Evolutionary conservation across 352 stramenopile genomes (phyloP), one percentile per base, ranked within the genome.

Genomic region (Thalassiosira delicatula): DNA sequence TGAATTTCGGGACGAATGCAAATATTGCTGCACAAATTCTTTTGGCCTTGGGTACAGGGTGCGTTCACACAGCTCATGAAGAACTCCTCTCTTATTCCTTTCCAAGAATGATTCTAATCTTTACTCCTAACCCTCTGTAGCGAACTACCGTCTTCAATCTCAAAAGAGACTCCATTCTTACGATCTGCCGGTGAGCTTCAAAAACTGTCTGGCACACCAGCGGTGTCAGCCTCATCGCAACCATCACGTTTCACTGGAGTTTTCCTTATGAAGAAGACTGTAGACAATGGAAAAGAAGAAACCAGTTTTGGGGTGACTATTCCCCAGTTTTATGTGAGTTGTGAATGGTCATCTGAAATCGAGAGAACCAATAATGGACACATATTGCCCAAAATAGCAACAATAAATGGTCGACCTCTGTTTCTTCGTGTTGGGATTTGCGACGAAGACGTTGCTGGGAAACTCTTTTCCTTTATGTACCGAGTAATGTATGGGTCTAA

Each of bases 11-110:
- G 0, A 73, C 62, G 1, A 85, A 85, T 62, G 40, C 62, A 63
- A 85, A 49, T 19, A 81, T 85, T 69, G 78, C 78, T 17, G 63
- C 61, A 7, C 76, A 79, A 29, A 85, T 85, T 71, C 33, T 85
- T 21, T 25, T 80, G 23, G 70, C n/a, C 37, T 49, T 85, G 32
- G 57, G 78, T 21, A 71, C 69, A 76, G 61, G 46, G 76, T 83
- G 23, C 69, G 76, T 51, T 70, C n/a, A n/a, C n/a, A n/a, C n/a
- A n/a, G n/a, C n/a, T n/a, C n/a, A n/a, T n/a, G n/a, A n/a, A n/a
- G n/a, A n/a, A n/a, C n/a, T n/a, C n/a, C n/a, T n/a, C n/a, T n/a
- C n/a, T n/a, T n/a, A n/a, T n/a, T n/a, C n/a, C n/a, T n/a, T n/a
- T n/a, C n/a, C n/a, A n/a, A n/a, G n/a, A n/a, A n/a, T 32, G 51